These are phyloP conservation scores for Cladophialophora psammophila DNA, from an alignment of 2,329 filamentous ascomycete genomes.

Conservation along the genomic window DNA sequence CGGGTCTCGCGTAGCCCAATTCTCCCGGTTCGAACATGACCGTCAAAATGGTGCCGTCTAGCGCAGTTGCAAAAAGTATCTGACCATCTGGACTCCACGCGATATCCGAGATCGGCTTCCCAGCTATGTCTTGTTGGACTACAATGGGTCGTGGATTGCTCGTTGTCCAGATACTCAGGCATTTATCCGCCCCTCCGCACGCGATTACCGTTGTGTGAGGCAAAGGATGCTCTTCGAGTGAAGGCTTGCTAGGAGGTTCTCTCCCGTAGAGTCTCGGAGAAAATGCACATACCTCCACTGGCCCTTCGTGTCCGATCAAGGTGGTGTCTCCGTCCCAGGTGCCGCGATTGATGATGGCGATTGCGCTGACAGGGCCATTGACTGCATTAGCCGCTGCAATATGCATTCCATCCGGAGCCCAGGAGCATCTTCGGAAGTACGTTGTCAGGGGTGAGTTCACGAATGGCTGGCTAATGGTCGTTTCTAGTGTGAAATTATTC, in stretches of 20 bases:
- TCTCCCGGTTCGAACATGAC: constrained; percentile 85
- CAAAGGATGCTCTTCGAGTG: constrained; percentile 51
- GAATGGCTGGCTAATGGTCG: constrained; percentile 88
- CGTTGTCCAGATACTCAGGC: constrained; percentile 96
- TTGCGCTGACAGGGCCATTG: constrained; percentile 95
- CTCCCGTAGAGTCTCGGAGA: constrained; percentile 88
- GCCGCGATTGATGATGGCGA: constrained; percentile 91
- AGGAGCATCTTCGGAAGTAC: constrained; percentile 95
- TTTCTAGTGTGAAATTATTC: constrained; percentile 94
- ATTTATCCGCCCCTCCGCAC: constrained; percentile 95
- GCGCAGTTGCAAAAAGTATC: constrained; percentile 81
- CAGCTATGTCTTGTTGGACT: constrained; percentile 84
- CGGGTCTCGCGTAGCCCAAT: constrained; percentile 83
- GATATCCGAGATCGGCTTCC: constrained; percentile 92
- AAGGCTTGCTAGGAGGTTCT: constrained; percentile 65
- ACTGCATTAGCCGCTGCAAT: constrained; percentile 97
- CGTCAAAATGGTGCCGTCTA: constrained; percentile 87
- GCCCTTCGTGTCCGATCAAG: constrained; percentile 94
- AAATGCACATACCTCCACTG: constrained; percentile 96
- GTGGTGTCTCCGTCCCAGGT: constrained; percentile 97
- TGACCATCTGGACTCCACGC: constrained; percentile 93
- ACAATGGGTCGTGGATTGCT: constrained; percentile 90
- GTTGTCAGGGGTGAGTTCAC: constrained; percentile 91
- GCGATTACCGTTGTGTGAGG: constrained; percentile 88
- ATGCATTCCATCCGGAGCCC: constrained; percentile 96